Percentiles rank a stretch among this genome's conserved stretches.
Conservation (phyloP, 768 basidiomycete genomes). For the Sporobolomyces phaffii region DNA sequence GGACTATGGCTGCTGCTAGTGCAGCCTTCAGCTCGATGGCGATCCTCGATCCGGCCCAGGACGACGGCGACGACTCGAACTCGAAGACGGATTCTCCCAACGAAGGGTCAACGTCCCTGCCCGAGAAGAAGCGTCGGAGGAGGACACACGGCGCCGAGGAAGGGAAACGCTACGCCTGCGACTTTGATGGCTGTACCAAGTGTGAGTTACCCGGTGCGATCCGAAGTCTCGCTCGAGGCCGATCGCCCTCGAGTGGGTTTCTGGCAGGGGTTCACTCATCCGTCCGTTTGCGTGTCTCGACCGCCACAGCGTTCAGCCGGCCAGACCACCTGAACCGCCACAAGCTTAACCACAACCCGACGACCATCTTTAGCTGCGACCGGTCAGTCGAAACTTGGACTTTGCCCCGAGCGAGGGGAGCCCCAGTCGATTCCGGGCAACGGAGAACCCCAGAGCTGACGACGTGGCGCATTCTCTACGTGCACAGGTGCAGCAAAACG, state of each 20-base stretch:
- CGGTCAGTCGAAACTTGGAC: background rate
- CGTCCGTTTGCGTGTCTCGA: too few relatives aligned
- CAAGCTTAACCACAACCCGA: constrained; percentile 35
- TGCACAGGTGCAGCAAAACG: constrained; percentile 32
- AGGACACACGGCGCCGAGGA: constrained; percentile 17
- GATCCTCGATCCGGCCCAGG: constrained; percentile 4
- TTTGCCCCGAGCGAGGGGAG: background rate
- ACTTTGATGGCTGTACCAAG: constrained; percentile 28
- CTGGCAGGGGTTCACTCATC: too few relatives aligned
- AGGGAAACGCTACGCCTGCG: constrained; percentile 31
- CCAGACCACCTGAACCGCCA: constrained; percentile 37
- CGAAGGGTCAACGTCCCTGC: background rate
- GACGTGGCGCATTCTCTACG: too few relatives aligned
- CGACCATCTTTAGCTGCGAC: constrained; percentile 25
- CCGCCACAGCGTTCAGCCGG: constrained; percentile 29
- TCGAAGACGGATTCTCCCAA: background rate
- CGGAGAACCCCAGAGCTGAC: too few relatives aligned
- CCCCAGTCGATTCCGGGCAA: background rate
- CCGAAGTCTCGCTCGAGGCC: too few relatives aligned
- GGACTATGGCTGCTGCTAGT: background rate
- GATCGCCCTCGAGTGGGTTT: too few relatives aligned
- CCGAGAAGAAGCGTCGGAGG: constrained; percentile 23
- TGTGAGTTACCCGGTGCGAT: constrained; percentile 14
- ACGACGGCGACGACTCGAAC: background rate
- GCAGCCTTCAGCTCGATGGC: constrained; percentile 27